Evolutionary conservation across 129 eudicot species (phyloP).

Genomic region (Lonicera japonica): DNA sequence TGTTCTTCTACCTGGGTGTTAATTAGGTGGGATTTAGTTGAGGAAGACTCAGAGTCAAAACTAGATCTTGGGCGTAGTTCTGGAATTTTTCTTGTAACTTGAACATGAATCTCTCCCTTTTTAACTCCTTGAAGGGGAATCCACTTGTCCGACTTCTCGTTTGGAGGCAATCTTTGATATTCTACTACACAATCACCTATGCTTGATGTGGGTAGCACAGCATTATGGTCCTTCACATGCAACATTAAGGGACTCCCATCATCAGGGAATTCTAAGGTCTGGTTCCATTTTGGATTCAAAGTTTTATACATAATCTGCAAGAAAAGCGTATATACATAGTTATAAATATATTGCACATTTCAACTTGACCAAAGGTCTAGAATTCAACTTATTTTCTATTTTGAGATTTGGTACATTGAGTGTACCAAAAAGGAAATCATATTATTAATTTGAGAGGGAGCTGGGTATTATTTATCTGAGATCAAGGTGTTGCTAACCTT

Average conservation of each 20-base stretch:
- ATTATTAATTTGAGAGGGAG: not conserved
- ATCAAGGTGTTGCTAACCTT: constrained; percentile 43
- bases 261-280: constrained; percentile 85
- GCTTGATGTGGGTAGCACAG: constrained; percentile 70
- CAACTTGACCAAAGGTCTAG: too few species aligned
- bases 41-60: constrained; percentile 53
- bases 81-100: constrained; percentile 67
- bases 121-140: constrained; percentile 95
- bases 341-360: too few species aligned
- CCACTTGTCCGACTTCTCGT: constrained; percentile 85
- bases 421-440: not conserved
- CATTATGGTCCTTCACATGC: constrained; percentile 86
- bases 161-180: constrained; percentile 77
- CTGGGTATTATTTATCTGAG: not conserved
- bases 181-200: constrained; percentile 94
- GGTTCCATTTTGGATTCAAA: constrained; percentile 83
- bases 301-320: constrained; percentile 76
- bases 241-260: constrained; percentile 72
- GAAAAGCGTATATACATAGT: too few species aligned
- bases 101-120: constrained; percentile 92
- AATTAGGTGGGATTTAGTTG: constrained; percentile 45
- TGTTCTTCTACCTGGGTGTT: constrained; percentile 49
- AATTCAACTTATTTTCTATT: too few species aligned
- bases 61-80: constrained; percentile 46
- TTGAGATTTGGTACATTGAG: too few species aligned